phyloP scores from a whole-genome alignment of 305 asterid species.

The Nicotiana rustica region DNA sequence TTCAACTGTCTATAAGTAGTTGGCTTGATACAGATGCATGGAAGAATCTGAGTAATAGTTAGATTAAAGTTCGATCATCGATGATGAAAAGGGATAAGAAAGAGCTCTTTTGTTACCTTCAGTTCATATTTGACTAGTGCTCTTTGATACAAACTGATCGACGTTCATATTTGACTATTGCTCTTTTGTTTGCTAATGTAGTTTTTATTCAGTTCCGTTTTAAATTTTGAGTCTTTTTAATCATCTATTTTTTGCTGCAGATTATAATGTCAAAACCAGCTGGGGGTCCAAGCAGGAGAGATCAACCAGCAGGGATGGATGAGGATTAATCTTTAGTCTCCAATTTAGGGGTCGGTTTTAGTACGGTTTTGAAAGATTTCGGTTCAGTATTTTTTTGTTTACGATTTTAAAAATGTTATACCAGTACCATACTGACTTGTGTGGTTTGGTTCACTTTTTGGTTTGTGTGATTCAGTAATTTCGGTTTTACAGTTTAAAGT shows the following conservation, averaged over 20 bases:
- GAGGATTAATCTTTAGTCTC: constrained; percentile 50
- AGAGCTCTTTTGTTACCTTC: too few relatives aligned
- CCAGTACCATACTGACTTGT: too few relatives aligned
- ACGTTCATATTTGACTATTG: not conserved
- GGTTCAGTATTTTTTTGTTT: too few relatives aligned
- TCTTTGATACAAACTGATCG: not conserved
- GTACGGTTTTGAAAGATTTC: too few relatives aligned
- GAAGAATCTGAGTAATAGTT: constrained; percentile 7
- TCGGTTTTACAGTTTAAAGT: too few relatives aligned
- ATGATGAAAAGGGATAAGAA: not conserved
- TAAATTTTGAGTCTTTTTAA: not conserved
- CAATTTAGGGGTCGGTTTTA: not conserved
- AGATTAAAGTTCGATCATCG: not conserved
- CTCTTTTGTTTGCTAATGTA: constrained; percentile 14
- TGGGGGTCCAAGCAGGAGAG: constrained; percentile 78
- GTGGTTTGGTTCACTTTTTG: too few relatives aligned
- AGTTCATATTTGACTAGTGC: not conserved
- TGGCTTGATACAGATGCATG: not conserved
- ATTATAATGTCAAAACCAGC: constrained; percentile 98
- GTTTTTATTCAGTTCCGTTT: not conserved
- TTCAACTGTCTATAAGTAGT: not conserved
- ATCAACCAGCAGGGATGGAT: constrained; percentile 52
- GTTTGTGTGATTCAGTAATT: too few relatives aligned
- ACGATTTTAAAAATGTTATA: too few relatives aligned
- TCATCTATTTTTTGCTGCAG: constrained; percentile 46